phyloP scores from a whole-genome alignment of 2,329 filamentous ascomycete species.

The Fusarium multiceps region DNA sequence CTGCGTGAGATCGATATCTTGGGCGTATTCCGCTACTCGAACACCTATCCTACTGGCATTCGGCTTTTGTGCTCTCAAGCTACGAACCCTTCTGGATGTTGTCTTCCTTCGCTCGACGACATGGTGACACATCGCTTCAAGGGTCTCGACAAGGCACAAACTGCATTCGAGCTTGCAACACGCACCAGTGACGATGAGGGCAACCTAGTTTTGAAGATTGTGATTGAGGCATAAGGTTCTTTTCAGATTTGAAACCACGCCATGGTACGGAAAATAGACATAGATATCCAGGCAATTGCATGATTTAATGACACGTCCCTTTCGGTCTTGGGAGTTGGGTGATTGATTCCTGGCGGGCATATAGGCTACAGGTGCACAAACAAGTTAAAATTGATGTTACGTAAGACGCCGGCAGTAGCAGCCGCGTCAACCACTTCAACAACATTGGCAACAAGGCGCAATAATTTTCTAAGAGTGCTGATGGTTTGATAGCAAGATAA shows the following conservation, averaged over 20 bases:
- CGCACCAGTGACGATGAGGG: slow-evolving; percentile 75
- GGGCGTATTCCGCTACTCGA: slow-evolving; percentile 82
- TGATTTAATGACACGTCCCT: background rate
- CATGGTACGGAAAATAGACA: slow-evolving; percentile 35
- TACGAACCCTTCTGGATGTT: slow-evolving; percentile 53
- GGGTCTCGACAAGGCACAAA: slow-evolving; percentile 69
- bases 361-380: background rate
- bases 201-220: slow-evolving; percentile 77
- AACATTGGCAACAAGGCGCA: background rate
- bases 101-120: slow-evolving; percentile 72
- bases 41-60: slow-evolving; percentile 80
- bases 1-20: slow-evolving; percentile 81
- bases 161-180: slow-evolving; percentile 77
- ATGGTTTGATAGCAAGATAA: background rate
- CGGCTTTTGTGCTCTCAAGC: slow-evolving; percentile 63
- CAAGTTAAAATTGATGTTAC: background rate
- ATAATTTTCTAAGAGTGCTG: too few species aligned
- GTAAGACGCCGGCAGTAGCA: background rate
- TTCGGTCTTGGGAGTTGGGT: background rate
- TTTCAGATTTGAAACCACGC: background rate
- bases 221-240: slow-evolving; percentile 64
- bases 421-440: background rate
- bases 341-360: background rate
- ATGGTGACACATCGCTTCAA: slow-evolving; percentile 80
- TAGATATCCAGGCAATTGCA: slow-evolving; percentile 27